Conservation (phyloP, 1,284 basidiomycete genomes). For the Ustilago vetiveriae region DNA sequence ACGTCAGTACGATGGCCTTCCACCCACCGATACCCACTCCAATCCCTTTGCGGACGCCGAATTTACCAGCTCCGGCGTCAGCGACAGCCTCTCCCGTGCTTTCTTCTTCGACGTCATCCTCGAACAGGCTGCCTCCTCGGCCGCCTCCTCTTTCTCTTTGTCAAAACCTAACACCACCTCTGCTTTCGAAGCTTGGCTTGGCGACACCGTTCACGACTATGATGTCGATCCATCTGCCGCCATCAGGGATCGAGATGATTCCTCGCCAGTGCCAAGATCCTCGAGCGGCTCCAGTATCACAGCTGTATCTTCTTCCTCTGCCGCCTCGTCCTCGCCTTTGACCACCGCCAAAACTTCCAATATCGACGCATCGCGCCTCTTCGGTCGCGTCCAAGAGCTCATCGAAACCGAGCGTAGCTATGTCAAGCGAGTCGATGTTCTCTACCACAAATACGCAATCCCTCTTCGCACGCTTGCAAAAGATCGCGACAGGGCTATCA, state of each 20-base stretch:
- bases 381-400: slow-evolving; percentile 56
- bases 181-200: slow-evolving; percentile 50
- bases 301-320: slow-evolving; percentile 38
- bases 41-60: slow-evolving; percentile 13
- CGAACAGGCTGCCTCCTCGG: slow-evolving; percentile 22
- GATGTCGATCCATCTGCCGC: slow-evolving; percentile 7
- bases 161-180: slow-evolving; percentile 7
- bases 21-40: neutral
- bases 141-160: slow-evolving; percentile 11
- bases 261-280: slow-evolving; percentile 31
- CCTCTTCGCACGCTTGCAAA: slow-evolving; percentile 85
- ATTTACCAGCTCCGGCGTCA: slow-evolving; percentile 28
- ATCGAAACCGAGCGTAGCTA: slow-evolving; percentile 65
- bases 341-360: slow-evolving; percentile 6
- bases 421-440: slow-evolving; percentile 59
- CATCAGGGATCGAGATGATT: neutral
- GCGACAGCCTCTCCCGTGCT: slow-evolving; percentile 43
- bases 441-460: slow-evolving; percentile 76
- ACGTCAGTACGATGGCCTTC: slow-evolving; percentile 14
- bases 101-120: slow-evolving; percentile 53
- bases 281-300: slow-evolving; percentile 56
- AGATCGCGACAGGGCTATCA: slow-evolving; percentile 83
- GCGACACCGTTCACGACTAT: slow-evolving; percentile 51
- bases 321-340: slow-evolving; percentile 5
- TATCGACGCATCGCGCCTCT: slow-evolving; percentile 36